Conservation (phyloP, 768 basidiomycete genomes). For the Podaxis sp. region DNA sequence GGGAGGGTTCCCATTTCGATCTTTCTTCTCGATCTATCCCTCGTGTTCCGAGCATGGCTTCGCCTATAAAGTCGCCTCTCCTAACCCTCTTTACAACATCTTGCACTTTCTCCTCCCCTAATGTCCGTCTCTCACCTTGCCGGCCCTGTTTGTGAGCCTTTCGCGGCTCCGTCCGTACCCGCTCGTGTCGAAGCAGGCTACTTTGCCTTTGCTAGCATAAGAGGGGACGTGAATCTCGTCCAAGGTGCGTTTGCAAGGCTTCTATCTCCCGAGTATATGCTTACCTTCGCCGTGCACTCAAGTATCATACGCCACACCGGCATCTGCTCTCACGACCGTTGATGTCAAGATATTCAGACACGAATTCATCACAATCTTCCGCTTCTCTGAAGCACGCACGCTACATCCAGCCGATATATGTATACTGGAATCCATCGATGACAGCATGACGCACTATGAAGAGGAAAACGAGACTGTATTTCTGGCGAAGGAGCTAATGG, state of each 20-base stretch:
- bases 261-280: slow-evolving; percentile 5
- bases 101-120: slow-evolving; percentile 2
- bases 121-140: slow-evolving; percentile 11
- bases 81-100: slow-evolving; percentile 25
- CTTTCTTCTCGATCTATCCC: slow-evolving; percentile 22
- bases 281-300: background rate
- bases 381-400: slow-evolving; percentile 42
- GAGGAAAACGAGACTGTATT: slow-evolving; percentile 60
- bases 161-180: slow-evolving; percentile 1
- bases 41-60: slow-evolving; percentile 39
- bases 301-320: slow-evolving; percentile 40
- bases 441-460: slow-evolving; percentile 48
- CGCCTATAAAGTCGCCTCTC: slow-evolving; percentile 41
- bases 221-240: slow-evolving; percentile 56
- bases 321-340: slow-evolving; percentile 42
- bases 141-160: slow-evolving; percentile 3
- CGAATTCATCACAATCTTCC: slow-evolving; percentile 66
- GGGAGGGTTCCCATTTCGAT: background rate
- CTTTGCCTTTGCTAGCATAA: slow-evolving; percentile 59
- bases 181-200: slow-evolving; percentile 37
- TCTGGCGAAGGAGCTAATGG: slow-evolving; percentile 50
- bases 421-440: slow-evolving; percentile 51
- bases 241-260: slow-evolving; percentile 53
- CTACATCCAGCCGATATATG: slow-evolving; percentile 50
- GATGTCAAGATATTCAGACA: slow-evolving; percentile 57